A percentile compares a stretch with the other conserved stretches of the same genome.
Evolutionary conservation across 371 early-diverging fungal genomes (phyloP).

Genomic region (Quaeritorhiza haematococci): DNA sequence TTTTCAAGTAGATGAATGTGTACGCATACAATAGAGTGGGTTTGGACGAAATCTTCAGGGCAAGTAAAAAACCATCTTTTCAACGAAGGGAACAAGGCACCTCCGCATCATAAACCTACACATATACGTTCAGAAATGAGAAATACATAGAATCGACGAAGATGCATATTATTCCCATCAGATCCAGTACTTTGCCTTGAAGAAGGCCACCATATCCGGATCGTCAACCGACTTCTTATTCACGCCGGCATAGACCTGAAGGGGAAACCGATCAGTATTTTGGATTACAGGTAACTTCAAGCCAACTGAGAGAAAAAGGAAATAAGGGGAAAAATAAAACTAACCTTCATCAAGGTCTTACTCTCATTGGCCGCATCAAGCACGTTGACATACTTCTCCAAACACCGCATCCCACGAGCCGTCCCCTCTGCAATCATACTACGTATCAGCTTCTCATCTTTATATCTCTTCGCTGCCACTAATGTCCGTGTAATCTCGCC

Average conservation of each 20-base stretch:
- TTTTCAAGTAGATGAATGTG: too few species aligned
- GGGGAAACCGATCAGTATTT: too few species aligned
- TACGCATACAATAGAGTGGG: too few species aligned
- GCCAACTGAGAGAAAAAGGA: too few species aligned
- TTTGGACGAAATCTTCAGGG: too few species aligned
- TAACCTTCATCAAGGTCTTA: constrained; percentile 27
- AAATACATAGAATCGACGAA: too few species aligned
- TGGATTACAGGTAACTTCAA: too few species aligned
- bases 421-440: constrained; percentile 32
- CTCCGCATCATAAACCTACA: too few species aligned
- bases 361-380: constrained; percentile 30
- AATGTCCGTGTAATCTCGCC: constrained; percentile 24
- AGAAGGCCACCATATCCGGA: constrained; percentile 32
- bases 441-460: constrained; percentile 19
- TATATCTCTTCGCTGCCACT: constrained; percentile 32
- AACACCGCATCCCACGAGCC: constrained; percentile 20
- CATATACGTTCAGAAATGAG: too few species aligned
- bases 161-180: constrained; percentile 9
- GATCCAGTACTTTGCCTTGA: constrained; percentile 31
- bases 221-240: constrained; percentile 27
- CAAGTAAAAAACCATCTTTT: too few species aligned
- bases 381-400: constrained; percentile 28
- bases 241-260: constrained; percentile 35
- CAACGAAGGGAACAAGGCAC: too few species aligned
- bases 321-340: too few species aligned